Base-by-base conservation (phyloP, 495 filamentous ascomycete species). In the Aspergillus sclerotiicarbonarius region DNA sequence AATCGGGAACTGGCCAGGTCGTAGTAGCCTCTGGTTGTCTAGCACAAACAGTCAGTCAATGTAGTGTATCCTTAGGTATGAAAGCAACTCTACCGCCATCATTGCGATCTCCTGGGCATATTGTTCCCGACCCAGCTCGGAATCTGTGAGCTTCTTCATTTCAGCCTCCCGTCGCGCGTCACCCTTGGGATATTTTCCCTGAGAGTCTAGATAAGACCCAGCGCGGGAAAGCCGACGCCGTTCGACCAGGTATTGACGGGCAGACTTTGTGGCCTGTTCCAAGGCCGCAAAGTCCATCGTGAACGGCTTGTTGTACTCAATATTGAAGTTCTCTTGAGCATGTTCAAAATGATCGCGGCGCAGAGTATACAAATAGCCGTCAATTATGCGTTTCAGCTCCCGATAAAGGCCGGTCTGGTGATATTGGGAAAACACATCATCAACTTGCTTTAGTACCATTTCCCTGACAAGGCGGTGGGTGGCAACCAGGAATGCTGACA, bases 1-100 rank as follows among this genome's bases (percentile, higher is more conserved):
- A 84, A 81, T 12, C 82, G 65, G 2, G 60, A 68, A 21, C 67
- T 77, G 0, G 82, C 83, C 15, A 82, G 66, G 9, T 80, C 71
- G 51, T 87, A 87, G 56, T 85, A 86, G 0, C 71, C 80, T 6
- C 74, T 65, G 0, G 78, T 67, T 16, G 62, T 71, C 79, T 80
- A 62, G 45, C 47, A 30, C 0, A n/a, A 6, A 15, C 29, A 33
- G 10, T 30, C 31, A 39, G 32, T 25, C 29, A 35, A 18, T 18
- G 7, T 9, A n/a, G 1, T 6, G 3, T 19, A 29, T 18, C n/a
- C 5, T 20, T 13, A 5, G 25, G 31, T 13, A 19, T 16, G 7
- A 21, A 5, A 19, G 0, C 5, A 20, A 19, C 62, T 65, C 78
- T 66, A 82, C 79, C 1, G 80, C 76, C 67, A 87, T 79, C 59